Percentiles rank a stretch among this genome's conserved stretches.
These are phyloP conservation scores for Xylariaceae sp. DNA, from an alignment of 2,329 filamentous ascomycete species.

Conservation along the genomic window DNA sequence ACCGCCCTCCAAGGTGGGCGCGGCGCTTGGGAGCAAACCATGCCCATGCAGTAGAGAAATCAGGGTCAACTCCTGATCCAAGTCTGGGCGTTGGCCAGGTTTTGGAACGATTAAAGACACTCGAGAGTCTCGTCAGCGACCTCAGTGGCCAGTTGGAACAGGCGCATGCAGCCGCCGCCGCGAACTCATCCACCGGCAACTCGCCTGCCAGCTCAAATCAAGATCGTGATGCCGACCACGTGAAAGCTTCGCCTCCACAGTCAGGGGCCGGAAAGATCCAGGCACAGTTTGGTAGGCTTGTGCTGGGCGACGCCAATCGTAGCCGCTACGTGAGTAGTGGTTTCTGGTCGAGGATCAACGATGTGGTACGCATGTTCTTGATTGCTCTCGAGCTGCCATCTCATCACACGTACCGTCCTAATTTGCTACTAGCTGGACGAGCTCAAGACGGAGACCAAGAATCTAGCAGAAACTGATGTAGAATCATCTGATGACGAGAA, in stretches of 20 bases:
- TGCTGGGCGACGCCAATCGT: slow-evolving; percentile 41
- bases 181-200: slow-evolving; percentile 20
- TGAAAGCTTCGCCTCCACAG: not conserved
- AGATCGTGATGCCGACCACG: slow-evolving; percentile 17
- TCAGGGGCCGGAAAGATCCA: slow-evolving; percentile 27
- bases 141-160: slow-evolving; percentile 46
- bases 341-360: slow-evolving; percentile 56
- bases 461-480: slow-evolving; percentile 32
- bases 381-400: not conserved
- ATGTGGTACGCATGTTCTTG: slow-evolving; percentile 43
- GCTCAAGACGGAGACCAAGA: slow-evolving; percentile 40
- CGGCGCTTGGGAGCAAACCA: slow-evolving; percentile 43
- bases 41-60: slow-evolving; percentile 37
- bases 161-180: slow-evolving; percentile 32
- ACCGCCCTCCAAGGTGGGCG: slow-evolving; percentile 53
- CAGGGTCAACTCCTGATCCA: slow-evolving; percentile 26
- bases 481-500: slow-evolving; percentile 41
- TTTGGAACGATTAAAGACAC: slow-evolving; percentile 47
- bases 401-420: slow-evolving; percentile 6
- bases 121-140: slow-evolving; percentile 52
- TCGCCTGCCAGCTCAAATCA: slow-evolving; percentile 30
- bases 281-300: slow-evolving; percentile 46
- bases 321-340: slow-evolving; percentile 50
- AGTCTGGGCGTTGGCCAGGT: slow-evolving; percentile 34
- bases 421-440: slow-evolving; percentile 39